Percentiles rank a stretch among this genome's conserved stretches.
Evolutionary conservation across 352 stramenopile genomes (phyloP).

Genomic region (Phytophthora hibernalis): DNA sequence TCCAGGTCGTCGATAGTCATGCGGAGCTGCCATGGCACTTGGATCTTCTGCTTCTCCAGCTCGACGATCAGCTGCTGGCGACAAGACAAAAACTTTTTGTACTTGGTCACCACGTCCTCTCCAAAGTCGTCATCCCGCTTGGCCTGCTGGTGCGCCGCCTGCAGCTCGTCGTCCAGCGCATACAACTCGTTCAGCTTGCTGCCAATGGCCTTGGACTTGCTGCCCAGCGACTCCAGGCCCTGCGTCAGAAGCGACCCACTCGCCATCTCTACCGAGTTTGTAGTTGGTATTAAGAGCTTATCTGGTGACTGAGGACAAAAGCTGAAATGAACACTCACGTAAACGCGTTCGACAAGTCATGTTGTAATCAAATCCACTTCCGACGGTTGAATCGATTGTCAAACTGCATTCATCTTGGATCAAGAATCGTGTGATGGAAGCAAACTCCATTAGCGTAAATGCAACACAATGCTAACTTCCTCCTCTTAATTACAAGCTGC

Average conservation of each 20-base stretch:
- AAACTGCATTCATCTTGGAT: too few relatives aligned
- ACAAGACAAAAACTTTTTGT: conserved; percentile 59
- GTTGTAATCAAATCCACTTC: conserved; percentile 30
- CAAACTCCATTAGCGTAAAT: conserved; percentile 21
- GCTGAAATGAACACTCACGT: conserved; percentile 16
- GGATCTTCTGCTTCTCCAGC: conserved; percentile 49
- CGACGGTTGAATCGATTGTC: background rate
- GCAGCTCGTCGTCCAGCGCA: conserved; percentile 59
- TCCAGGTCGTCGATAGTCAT: conserved; percentile 87
- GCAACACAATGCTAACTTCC: conserved; percentile 32
- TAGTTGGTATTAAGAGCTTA: background rate
- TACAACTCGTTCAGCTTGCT: conserved; percentile 52
- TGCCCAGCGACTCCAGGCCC: conserved; percentile 44
- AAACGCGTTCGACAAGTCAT: background rate
- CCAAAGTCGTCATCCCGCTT: conserved; percentile 72
- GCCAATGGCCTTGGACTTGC: conserved; percentile 37
- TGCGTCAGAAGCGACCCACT: conserved; percentile 56
- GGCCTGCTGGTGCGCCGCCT: conserved; percentile 56
- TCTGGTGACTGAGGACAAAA: conserved; percentile 7
- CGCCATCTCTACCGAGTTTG: conserved; percentile 9
- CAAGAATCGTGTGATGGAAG: background rate
- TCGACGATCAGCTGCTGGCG: conserved; percentile 57
- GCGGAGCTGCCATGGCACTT: conserved; percentile 71
- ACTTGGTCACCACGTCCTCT: conserved; percentile 68
- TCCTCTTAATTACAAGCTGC: conserved; percentile 39